Evolutionary conservation across 768 basidiomycete genomes (phyloP).

Genomic region (Auricularia sp.): DNA sequence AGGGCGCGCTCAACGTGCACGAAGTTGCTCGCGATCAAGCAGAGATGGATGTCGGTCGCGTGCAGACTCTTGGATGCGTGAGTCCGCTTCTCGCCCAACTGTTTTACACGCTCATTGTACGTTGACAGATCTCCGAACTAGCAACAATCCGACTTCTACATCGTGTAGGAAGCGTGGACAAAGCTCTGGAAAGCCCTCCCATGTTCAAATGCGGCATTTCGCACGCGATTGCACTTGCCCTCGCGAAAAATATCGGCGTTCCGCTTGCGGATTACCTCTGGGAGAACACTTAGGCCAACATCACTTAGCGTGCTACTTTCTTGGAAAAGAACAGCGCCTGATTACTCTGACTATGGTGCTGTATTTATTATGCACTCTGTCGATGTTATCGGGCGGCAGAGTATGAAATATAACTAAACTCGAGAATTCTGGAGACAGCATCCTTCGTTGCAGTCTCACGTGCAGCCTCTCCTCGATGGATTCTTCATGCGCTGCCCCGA

Average conservation of each 20-base stretch:
- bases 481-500: no score
- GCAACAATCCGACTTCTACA: slow-evolving; percentile 55
- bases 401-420: no score
- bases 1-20: slow-evolving; percentile 34
- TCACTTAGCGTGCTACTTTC: no score
- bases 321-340: no score
- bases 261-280: slow-evolving; percentile 54
- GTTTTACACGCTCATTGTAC: background rate
- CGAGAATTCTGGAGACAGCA: no score
- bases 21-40: slow-evolving; percentile 52
- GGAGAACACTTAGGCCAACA: slow-evolving; percentile 27
- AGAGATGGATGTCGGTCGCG: slow-evolving; percentile 58
- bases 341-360: no score
- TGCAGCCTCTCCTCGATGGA: no score
- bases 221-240: slow-evolving; percentile 39
- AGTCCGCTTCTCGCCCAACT: slow-evolving; percentile 17
- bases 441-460: no score
- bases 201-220: slow-evolving; percentile 67
- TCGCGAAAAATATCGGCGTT: slow-evolving; percentile 53
- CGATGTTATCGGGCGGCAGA: no score
- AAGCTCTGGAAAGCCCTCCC: slow-evolving; percentile 51
- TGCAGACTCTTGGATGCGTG: slow-evolving; percentile 51
- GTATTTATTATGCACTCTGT: no score
- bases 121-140: slow-evolving; percentile 52
- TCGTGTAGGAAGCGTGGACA: slow-evolving; percentile 49